Evolutionary conservation across 2,329 filamentous ascomycete species (phyloP).

Genomic region (Trichoderma oligosporum): DNA sequence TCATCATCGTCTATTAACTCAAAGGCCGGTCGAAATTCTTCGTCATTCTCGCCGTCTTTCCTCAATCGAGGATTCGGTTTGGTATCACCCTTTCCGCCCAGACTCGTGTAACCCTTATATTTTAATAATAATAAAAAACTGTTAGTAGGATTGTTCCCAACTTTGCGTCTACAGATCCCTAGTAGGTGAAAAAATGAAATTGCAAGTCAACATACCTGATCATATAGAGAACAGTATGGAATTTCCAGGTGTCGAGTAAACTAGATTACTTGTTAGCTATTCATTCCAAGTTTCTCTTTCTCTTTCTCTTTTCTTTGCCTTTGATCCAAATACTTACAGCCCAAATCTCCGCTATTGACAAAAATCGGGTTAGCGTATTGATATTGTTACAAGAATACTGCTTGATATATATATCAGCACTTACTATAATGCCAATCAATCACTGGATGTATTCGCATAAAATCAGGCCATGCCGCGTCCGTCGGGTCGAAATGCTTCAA

Average conservation of each 20-base stretch:
- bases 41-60: constrained; percentile 32
- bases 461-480: constrained; percentile 83
- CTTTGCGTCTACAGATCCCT: too few species aligned
- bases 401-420: background rate
- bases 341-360: constrained; percentile 69
- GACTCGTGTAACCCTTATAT: constrained; percentile 79
- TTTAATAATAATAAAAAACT: too few species aligned
- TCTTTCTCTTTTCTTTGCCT: too few species aligned
- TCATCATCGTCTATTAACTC: constrained; percentile 70
- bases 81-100: constrained; percentile 89
- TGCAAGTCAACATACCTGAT: constrained; percentile 43
- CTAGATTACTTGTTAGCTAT: constrained; percentile 38
- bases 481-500: constrained; percentile 83
- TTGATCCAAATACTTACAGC: too few species aligned
- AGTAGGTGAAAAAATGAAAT: background rate
- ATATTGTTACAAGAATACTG: too few species aligned
- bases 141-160: too few species aligned
- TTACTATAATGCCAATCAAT: constrained; percentile 90
- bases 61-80: constrained; percentile 77
- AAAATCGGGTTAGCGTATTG: background rate
- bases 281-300: background rate
- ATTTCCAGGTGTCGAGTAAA: constrained; percentile 77
- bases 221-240: constrained; percentile 83
- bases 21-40: constrained; percentile 66
- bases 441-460: constrained; percentile 91